Evolutionary conservation across 345 rosid genomes (phyloP).

Genomic region (Moricandia moricandioides): DNA sequence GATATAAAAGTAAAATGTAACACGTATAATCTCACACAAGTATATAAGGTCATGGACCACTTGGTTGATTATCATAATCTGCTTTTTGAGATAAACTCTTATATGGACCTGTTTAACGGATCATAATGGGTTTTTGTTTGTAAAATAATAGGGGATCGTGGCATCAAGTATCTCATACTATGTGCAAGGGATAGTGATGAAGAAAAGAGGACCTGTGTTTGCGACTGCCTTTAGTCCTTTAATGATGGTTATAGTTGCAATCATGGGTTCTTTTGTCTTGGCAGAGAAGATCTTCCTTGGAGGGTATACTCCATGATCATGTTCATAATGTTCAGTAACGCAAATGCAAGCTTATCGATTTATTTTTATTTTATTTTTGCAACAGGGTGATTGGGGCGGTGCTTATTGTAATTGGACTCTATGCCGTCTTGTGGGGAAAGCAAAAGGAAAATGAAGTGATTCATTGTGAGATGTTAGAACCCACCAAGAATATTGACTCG

Average conservation of each 20-base stretch:
- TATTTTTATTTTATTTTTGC: neutral
- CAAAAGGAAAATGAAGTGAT: slow-evolving; percentile 46
- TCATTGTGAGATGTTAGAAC: slow-evolving; percentile 9
- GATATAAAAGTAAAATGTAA: too few relatives aligned
- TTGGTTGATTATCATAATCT: neutral
- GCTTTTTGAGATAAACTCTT: neutral
- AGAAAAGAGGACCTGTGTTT: slow-evolving; percentile 65
- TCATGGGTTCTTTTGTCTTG: slow-evolving; percentile 56
- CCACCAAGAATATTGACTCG: neutral
- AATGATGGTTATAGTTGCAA: slow-evolving; percentile 57
- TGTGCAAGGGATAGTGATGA: slow-evolving; percentile 54
- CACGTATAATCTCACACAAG: too few relatives aligned
- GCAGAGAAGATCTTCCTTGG: slow-evolving; percentile 49
- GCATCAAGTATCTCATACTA: slow-evolving; percentile 52
- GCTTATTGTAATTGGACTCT: slow-evolving; percentile 61
- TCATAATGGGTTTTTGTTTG: neutral
- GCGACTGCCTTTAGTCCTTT: slow-evolving; percentile 64
- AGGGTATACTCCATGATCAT: slow-evolving; percentile 40
- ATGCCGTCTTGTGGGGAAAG: slow-evolving; percentile 78
- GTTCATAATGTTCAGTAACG: neutral
- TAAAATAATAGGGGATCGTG: slow-evolving; percentile 44
- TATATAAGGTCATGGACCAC: neutral
- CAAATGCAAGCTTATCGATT: neutral
- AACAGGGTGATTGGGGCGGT: slow-evolving; percentile 57
- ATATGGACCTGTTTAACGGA: neutral